phyloP scores from a whole-genome alignment of 2,329 filamentous ascomycete genomes.

The Colletotrichum agaves region DNA sequence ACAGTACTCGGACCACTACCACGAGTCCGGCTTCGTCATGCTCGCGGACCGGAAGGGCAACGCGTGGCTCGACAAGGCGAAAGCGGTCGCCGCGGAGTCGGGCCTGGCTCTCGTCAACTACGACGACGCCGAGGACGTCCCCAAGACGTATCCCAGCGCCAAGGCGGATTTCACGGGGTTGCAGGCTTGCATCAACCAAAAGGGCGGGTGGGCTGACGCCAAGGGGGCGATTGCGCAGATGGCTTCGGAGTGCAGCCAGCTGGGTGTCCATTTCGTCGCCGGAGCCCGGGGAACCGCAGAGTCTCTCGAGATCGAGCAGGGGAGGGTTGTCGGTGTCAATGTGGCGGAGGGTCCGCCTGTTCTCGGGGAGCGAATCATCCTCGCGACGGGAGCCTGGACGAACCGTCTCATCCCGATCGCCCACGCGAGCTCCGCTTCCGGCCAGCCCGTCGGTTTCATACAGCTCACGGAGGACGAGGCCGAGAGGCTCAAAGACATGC shows the following conservation, averaged over 20 bases:
- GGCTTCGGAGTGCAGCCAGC: conserved; percentile 41
- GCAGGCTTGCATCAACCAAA: conserved; percentile 40
- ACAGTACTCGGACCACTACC: conserved; percentile 45
- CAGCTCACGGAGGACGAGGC: conserved; percentile 69
- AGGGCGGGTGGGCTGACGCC: conserved; percentile 49
- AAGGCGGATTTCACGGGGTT: conserved; percentile 26
- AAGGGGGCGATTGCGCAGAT: conserved; percentile 43
- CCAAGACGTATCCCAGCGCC: conserved; percentile 11
- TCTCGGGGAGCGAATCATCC: conserved; percentile 62
- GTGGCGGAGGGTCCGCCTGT: conserved; percentile 44
- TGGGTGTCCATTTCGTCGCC: conserved; percentile 46
- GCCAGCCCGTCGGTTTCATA: conserved; percentile 74
- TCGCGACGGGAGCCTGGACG: conserved; percentile 78
- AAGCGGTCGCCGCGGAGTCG: conserved; percentile 36
- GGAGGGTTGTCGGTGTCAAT: conserved; percentile 42
- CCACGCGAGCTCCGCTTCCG: conserved; percentile 71
- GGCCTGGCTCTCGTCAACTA: conserved; percentile 45
- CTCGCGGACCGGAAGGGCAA: conserved; percentile 38
- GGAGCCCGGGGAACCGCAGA: conserved; percentile 44
- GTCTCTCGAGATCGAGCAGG: conserved; percentile 38
- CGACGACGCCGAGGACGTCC: conserved; percentile 25
- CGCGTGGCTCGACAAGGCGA: conserved; percentile 36
- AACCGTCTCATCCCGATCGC: conserved; percentile 63
- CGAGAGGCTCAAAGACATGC: conserved; percentile 60
- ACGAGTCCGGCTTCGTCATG: conserved; percentile 48